phyloP scores from a whole-genome alignment of 192 early-diverging fungal species.

The Powellomyces hirtus region DNA sequence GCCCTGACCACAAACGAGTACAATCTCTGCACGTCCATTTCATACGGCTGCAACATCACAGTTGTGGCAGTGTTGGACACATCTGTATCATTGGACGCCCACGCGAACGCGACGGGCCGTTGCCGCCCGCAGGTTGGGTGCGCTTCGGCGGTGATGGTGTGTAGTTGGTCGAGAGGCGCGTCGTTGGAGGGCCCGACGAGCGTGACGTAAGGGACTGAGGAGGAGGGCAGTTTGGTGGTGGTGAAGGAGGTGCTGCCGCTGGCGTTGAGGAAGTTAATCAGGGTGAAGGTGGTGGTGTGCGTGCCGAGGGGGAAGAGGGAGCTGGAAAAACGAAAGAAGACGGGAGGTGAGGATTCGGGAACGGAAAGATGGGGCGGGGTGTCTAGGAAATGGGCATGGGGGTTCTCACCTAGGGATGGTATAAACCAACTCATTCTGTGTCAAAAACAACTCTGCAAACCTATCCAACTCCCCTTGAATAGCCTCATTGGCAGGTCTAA shows the following conservation, averaged over 20 bases:
- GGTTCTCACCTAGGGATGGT: too few species aligned
- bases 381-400: too few species aligned
- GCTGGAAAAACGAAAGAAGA: too few species aligned
- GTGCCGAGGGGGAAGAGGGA: background rate
- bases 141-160: conserved; percentile 8
- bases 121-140: conserved; percentile 3
- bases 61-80: background rate
- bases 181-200: conserved; percentile 11
- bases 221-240: background rate
- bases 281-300: conserved; percentile 6
- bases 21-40: background rate
- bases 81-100: background rate
- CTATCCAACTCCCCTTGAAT: conserved; percentile 1
- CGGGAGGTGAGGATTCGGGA: too few species aligned
- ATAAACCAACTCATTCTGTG: conserved; percentile 1
- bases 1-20: conserved; percentile 15
- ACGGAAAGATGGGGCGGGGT: too few species aligned
- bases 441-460: background rate
- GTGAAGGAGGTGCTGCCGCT: conserved; percentile 8
- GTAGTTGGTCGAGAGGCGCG: conserved; percentile 5
- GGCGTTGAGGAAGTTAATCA: conserved; percentile 21
- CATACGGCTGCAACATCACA: background rate
- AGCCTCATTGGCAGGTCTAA: background rate
- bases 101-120: conserved; percentile 1
- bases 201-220: conserved; percentile 11